A percentile compares a stretch with the other conserved stretches of the same genome.
Evolutionary conservation across 2,329 filamentous ascomycete species (phyloP).

Genomic region (Venturia effusa): DNA sequence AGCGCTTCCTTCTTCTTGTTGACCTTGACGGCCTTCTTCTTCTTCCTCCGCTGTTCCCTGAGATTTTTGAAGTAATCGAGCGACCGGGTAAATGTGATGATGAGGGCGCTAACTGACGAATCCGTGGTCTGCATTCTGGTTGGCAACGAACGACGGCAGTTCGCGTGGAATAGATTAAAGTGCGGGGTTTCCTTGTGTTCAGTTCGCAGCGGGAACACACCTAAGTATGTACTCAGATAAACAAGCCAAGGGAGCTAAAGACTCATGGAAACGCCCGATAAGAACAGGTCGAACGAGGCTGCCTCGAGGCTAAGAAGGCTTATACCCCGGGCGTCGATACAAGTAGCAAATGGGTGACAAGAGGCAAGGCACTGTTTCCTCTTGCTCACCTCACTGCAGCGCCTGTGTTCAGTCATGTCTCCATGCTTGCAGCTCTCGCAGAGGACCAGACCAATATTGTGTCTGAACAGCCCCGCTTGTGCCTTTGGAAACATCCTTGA

Average conservation of each 20-base stretch:
- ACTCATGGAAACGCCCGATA: neutral
- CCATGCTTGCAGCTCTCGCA: neutral
- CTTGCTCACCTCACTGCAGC: too few relatives aligned
- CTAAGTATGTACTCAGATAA: conserved; percentile 2
- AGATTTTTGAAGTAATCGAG: conserved; percentile 35
- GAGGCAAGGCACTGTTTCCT: neutral
- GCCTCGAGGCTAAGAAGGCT: neutral
- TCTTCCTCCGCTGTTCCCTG: conserved; percentile 23
- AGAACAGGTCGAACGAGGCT: neutral
- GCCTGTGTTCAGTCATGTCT: neutral
- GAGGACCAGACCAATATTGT: neutral
- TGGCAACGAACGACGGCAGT: neutral
- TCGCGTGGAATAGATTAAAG: neutral
- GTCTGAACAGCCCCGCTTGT: neutral
- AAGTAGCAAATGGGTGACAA: neutral
- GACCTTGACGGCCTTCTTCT: conserved; percentile 20
- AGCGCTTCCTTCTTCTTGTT: conserved; percentile 21
- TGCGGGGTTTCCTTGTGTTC: neutral
- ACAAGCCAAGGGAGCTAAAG: neutral
- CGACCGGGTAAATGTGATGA: conserved; percentile 34
- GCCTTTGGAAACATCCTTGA: neutral
- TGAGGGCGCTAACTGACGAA: conserved; percentile 28
- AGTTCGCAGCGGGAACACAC: conserved; percentile 2
- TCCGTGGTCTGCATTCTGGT: conserved; percentile 7
- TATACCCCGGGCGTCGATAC: neutral